Evolutionary conservation across 1,139 yeast species (phyloP).

Genomic region (Insectozyma bohioensis): DNA sequence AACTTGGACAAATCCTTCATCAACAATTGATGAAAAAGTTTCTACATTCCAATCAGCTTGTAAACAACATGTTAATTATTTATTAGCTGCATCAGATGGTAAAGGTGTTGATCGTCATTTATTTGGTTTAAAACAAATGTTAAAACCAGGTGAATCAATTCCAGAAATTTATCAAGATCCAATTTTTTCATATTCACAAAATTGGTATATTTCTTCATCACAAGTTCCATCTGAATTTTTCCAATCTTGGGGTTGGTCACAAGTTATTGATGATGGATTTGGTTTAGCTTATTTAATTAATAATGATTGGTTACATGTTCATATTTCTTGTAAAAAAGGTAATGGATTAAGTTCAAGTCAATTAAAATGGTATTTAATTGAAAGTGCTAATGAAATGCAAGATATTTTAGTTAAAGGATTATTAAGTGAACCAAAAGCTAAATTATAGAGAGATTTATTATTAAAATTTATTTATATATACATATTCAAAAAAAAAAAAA

Average conservation of each 20-base stretch:
- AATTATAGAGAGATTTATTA: constrained; percentile 10
- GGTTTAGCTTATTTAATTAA: constrained; percentile 94
- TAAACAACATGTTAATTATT: constrained; percentile 71
- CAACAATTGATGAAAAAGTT: constrained; percentile 59
- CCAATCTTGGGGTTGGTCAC: constrained; percentile 96
- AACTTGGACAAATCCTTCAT: constrained; percentile 66
- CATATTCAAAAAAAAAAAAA: neutral
- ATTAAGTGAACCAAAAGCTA: constrained; percentile 31
- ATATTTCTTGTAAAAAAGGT: constrained; percentile 74
- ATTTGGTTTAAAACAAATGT: constrained; percentile 80
- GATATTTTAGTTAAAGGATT: constrained; percentile 52
- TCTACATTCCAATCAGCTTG: constrained; percentile 72
- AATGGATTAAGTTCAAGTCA: constrained; percentile 67
- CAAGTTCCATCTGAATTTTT: constrained; percentile 86
- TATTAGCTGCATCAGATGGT: constrained; percentile 80
- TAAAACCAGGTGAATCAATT: constrained; percentile 55
- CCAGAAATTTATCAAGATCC: constrained; percentile 82
- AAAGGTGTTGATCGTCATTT: constrained; percentile 93
- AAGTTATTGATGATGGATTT: constrained; percentile 90
- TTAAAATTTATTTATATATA: neutral
- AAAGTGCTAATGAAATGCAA: constrained; percentile 81
- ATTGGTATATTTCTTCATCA: constrained; percentile 88
- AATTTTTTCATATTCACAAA: constrained; percentile 66
- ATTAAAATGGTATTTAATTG: constrained; percentile 68
- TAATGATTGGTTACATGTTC: constrained; percentile 81